These are phyloP conservation scores for Hyaloperonospora arabidopsidis DNA, from an alignment of 352 stramenopile species.

Conservation along the genomic window DNA sequence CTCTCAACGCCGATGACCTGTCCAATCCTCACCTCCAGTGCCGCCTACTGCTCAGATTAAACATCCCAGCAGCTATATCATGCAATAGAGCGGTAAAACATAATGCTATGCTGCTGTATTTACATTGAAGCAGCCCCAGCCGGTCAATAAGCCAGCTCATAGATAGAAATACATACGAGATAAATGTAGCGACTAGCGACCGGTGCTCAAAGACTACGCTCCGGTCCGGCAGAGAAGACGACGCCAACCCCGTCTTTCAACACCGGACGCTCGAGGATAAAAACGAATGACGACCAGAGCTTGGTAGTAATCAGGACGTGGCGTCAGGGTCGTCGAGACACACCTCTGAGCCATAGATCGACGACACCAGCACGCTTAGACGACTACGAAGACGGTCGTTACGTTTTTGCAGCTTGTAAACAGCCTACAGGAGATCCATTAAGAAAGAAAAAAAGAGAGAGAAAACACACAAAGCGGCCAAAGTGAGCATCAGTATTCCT, in stretches of 20 bases:
- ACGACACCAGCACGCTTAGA: slow-evolving; percentile 47
- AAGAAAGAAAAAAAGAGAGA: slow-evolving; percentile 5
- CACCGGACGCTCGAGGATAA: slow-evolving; percentile 9
- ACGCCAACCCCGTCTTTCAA: slow-evolving; percentile 7
- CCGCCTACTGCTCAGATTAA: no score
- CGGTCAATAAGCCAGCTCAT: slow-evolving; percentile 28
- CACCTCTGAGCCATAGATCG: slow-evolving; percentile 49
- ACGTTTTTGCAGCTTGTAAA: slow-evolving; percentile 48
- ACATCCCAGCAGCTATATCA: no score
- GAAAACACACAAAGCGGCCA: slow-evolving; percentile 2
- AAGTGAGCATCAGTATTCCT: neutral
- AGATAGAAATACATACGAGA: slow-evolving; percentile 33
- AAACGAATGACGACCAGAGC: slow-evolving; percentile 10
- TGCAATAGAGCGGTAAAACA: slow-evolving; percentile 4
- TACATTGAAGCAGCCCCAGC: slow-evolving; percentile 28
- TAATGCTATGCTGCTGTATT: slow-evolving; percentile 28
- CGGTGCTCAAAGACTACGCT: slow-evolving; percentile 1
- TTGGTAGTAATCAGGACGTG: slow-evolving; percentile 22
- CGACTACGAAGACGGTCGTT: slow-evolving; percentile 59
- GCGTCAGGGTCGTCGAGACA: slow-evolving; percentile 21
- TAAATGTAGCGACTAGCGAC: slow-evolving; percentile 26
- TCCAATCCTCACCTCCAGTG: no score
- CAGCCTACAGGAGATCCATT: slow-evolving; percentile 31
- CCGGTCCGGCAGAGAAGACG: neutral
- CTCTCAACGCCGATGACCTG: no score